Base-by-base conservation (phyloP, 2,329 filamentous ascomycete species). In the Nakataea oryzae region DNA sequence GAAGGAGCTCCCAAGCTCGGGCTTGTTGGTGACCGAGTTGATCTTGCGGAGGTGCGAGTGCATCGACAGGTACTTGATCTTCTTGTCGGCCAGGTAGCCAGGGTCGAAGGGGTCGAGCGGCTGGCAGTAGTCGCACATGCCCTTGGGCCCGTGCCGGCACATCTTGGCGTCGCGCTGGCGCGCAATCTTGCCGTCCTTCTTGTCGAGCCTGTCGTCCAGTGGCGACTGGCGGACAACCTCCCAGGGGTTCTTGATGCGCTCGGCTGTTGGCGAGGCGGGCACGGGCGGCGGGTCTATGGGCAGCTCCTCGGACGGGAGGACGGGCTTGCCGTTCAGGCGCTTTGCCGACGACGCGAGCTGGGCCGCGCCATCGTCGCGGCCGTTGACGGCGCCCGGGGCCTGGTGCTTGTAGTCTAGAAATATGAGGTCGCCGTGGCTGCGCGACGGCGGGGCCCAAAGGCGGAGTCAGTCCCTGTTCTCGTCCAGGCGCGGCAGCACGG, bases 41-140 rank as follows among this genome's bases (percentile, higher is more conserved):
- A 96, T 88, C 74, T 99, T 99, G 67, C 93, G 87, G 57, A 99
- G 81, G 73, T 97, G 88, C 5, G 93, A 90, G 75, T 99, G 95
- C 76, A 97, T 97, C 0, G 95, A 97, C 30, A 95, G 81, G 74
- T 99, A 96, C 75, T 99, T 99, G 82, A 99, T 97, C 81, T 97
- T 97, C 81, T 93, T 96, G 69, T 99, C 93, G 32, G 86, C 85
- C 24, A 99, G 82, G 69, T 97, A 97, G 62, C 86, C 86, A n/a
- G 88, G 75, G 70, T 96, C 88, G 75, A 96, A 99, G 0, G 95
- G 95, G 71, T 99, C 95, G 60, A 97, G 78, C 0, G 96, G 96
- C 85, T 96, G 96, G 78, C 95, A 99, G 76, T 97, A 96, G 76
- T 99, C 95, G 75, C 95, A 99, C 95, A 99, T 99, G 73, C 95